Base-by-base conservation (phyloP, 148 eudicot species). In the Camellia japonica region DNA sequence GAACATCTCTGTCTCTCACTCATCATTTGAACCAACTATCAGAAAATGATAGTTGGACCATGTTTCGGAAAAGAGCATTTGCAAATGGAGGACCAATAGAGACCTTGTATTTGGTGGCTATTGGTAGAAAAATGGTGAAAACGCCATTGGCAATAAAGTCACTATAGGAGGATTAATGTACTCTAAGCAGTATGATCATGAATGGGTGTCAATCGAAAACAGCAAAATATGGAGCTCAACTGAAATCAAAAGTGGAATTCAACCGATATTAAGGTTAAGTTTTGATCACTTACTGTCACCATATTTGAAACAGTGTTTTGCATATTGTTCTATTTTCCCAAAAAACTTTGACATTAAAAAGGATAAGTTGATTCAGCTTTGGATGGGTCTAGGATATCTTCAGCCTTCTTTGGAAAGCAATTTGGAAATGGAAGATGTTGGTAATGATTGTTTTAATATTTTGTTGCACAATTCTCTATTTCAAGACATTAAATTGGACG, bases 91-190 rank as follows among this genome's bases (percentile, higher is more conserved):
- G 62, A 5, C 61, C 30, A 11, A 6, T 2, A 8, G 70, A 54
- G 19, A 44, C 58, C 0, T 20, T 0, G 0, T 16, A 69, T 4
- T 42, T 83, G n/a, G 66, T 20, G 18, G 78, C 0, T 9, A 68
- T 75, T 15, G 73, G 80, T 0, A 69, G 16, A 69, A 30, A 4
- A 11, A 59, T 83, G 59, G 82, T 72, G 4, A 9, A 68, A 8
- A 83, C 73, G 20, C 82, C 85, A 16, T 52, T 83, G 44, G 82
- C 82, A 8, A 59, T 67, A 18, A 68, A 69, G 5, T 43, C 71
- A 7, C 12, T 83, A 0, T 83, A 0, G 82, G 80, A 8, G 58
- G 66, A 6, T n/a, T 80, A 10, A 19, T 83, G 58, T 13, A 18
- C 61, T 51, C n/a, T 4, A 79, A 68, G 74, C 23, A 76, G 1